These are phyloP conservation scores for Salvia sclarea DNA, from an alignment of 305 asterid genomes.

Conservation along the genomic window DNA sequence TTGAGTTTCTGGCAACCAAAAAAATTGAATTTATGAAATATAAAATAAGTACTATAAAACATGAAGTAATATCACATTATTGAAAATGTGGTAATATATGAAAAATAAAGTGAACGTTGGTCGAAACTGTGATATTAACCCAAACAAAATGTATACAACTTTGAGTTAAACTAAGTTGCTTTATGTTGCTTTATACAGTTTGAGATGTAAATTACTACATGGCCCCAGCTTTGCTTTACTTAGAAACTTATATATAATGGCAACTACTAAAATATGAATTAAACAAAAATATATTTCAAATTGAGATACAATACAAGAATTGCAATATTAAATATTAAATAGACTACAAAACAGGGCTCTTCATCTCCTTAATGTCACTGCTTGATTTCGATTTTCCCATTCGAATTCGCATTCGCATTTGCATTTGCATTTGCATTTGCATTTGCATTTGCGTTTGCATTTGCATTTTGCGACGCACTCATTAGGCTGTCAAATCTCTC, in stretches of 20 bases:
- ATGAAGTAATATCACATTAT: too few species aligned
- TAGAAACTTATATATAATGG: slow-evolving; percentile 8
- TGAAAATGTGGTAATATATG: neutral
- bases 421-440: slow-evolving; percentile 35
- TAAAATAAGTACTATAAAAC: too few species aligned
- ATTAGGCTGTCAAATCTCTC: slow-evolving; percentile 65
- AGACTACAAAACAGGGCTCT: slow-evolving; percentile 1
- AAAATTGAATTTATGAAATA: too few species aligned
- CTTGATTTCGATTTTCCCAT: slow-evolving; percentile 37
- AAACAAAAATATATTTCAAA: slow-evolving; percentile 18
- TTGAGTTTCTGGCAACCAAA: too few species aligned
- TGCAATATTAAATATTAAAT: slow-evolving; percentile 28
- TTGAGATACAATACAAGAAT: slow-evolving; percentile 42
- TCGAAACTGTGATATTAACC: neutral
- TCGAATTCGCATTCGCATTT: too few species aligned
- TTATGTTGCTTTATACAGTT: slow-evolving; percentile 16
- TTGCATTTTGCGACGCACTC: slow-evolving; percentile 41
- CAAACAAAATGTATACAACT: slow-evolving; percentile 17
- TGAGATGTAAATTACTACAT: slow-evolving; percentile 20
- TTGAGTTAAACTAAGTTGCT: neutral
- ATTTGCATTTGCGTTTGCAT: slow-evolving; percentile 32
- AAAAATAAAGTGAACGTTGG: neutral
- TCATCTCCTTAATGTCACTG: slow-evolving; percentile 26
- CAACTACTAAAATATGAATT: slow-evolving; percentile 20
- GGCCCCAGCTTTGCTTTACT: slow-evolving; percentile 27